phyloP scores from a whole-genome alignment of 495 filamentous ascomycete species.

The Penicillium riverlandense region DNA sequence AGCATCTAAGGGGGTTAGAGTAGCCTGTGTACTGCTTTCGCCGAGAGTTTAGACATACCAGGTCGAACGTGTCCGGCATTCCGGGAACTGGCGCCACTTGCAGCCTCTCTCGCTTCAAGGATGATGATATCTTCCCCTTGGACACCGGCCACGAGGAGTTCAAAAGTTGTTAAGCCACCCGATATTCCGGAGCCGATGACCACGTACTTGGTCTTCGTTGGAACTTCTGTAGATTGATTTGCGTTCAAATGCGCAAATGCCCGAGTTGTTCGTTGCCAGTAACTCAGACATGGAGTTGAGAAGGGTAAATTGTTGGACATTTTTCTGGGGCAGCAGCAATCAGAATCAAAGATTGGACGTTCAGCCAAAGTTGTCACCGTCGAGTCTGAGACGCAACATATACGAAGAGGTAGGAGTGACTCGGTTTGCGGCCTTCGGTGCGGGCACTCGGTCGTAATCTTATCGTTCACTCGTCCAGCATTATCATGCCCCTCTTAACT shows the following conservation, averaged over 20 bases:
- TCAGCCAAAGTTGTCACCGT: no score
- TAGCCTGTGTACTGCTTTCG: neutral
- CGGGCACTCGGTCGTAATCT: neutral
- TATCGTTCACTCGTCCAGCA: no score
- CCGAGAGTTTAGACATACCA: conserved; percentile 6
- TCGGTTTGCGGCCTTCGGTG: neutral
- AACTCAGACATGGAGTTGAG: conserved; percentile 16
- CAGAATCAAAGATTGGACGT: neutral
- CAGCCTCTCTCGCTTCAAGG: conserved; percentile 25
- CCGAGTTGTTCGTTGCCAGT: conserved; percentile 28
- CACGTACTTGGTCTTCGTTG: conserved; percentile 12
- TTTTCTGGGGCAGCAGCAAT: conserved; percentile 11
- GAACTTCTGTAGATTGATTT: conserved; percentile 7
- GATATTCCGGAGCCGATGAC: conserved; percentile 24
- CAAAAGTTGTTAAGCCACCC: conserved; percentile 19
- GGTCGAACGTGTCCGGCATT: conserved; percentile 29
- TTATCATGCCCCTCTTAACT: no score
- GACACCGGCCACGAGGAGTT: conserved; percentile 16
- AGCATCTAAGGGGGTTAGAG: conserved; percentile 12
- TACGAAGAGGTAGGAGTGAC: no score
- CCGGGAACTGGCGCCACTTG: conserved; percentile 21
- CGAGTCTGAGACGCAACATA: no score
- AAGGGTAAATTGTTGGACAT: conserved; percentile 7
- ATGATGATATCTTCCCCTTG: conserved; percentile 18
- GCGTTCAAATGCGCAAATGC: conserved; percentile 16